Evolutionary conservation across 2,329 filamentous ascomycete species (phyloP).

Genomic region (Stachybotrys echinatus): DNA sequence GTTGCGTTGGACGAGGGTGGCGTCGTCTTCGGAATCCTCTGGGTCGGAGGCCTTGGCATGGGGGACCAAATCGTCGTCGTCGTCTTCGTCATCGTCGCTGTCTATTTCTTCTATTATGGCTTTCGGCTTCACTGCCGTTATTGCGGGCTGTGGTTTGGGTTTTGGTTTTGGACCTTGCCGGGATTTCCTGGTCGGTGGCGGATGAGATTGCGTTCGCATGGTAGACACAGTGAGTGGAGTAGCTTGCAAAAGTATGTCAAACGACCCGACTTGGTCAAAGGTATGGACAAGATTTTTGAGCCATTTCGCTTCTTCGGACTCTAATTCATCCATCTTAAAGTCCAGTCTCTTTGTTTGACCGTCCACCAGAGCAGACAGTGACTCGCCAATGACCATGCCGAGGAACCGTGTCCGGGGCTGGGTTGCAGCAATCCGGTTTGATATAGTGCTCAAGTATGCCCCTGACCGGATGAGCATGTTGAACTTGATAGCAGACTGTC

Average conservation of each 20-base stretch:
- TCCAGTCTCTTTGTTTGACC: constrained; percentile 69
- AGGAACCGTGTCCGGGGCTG: constrained; percentile 73
- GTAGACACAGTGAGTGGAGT: not conserved
- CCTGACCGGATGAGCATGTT: constrained; percentile 65
- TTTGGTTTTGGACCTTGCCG: constrained; percentile 16
- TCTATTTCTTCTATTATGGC: constrained; percentile 62
- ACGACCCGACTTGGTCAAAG: constrained; percentile 56
- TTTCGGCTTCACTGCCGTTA: constrained; percentile 25
- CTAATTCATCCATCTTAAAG: constrained; percentile 78
- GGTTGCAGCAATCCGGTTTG: constrained; percentile 75
- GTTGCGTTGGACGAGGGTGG: constrained; percentile 77
- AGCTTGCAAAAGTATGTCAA: constrained; percentile 41
- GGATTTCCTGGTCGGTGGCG: constrained; percentile 2
- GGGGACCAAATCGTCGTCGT: constrained; percentile 64
- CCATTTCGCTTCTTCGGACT: constrained; percentile 66
- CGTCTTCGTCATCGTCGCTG: constrained; percentile 48
- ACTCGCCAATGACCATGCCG: constrained; percentile 82
- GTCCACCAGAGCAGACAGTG: constrained; percentile 57
- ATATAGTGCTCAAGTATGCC: constrained; percentile 71
- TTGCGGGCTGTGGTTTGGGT: constrained; percentile 13
- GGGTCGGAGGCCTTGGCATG: constrained; percentile 85
- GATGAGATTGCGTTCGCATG: constrained; percentile 1
- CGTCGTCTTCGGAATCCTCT: constrained; percentile 90
- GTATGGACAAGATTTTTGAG: constrained; percentile 63
- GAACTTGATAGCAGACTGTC: constrained; percentile 60